Base-by-base conservation (phyloP, 371 early-diverging fungal genomes). In the Lichtheimia ornata region DNA sequence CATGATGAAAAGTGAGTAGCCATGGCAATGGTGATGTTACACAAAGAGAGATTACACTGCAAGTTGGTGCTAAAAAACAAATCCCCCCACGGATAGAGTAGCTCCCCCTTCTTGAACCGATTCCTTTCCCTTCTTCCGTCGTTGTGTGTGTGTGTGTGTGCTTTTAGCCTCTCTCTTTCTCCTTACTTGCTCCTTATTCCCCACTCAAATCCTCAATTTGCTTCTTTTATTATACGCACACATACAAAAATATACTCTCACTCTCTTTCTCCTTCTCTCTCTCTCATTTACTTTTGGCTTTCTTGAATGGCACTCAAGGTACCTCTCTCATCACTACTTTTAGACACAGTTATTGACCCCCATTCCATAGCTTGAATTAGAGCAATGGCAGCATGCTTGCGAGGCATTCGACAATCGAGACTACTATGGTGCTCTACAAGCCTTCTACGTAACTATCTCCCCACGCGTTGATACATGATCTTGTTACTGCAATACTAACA, bases 301-400 rank as follows among this genome's bases (percentile, higher is more conserved):
- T 47, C 5, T 22, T 62, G 59, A 56, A 66, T 66, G 67, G 67
- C 62, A 18, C 62, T 66, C 59, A 66, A 66, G 62, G 67, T 56
- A 66, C 56, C 22, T n/a, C 42, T 13, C 30, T 40, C 43, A 28
- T 44, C 42, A 43, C 25, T 20, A 35, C 25, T 28, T 28, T 28
- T n/a, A 27, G 58, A 17, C 20, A 30, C 42, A 20, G 15, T n/a
- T 44, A 55, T 30, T n/a, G 53, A 53, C 18, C 4, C 25, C 13
- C n/a, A 20, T 18, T 56, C 35, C 17, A 17, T 54, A 81, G 81
- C 68, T 75, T 59, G 82, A 81, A 62, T 62, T 76, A 30, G 75
- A 78, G 63, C 78, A 81, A 68, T 81, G 82, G 82, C 71, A 71
- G 50, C 63, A 68, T 54, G 82, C 71, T 11, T 81, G 79, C 69